Evolutionary conservation across 192 early-diverging fungal genomes (phyloP).

Genomic region (Coemansia interrupta): DNA sequence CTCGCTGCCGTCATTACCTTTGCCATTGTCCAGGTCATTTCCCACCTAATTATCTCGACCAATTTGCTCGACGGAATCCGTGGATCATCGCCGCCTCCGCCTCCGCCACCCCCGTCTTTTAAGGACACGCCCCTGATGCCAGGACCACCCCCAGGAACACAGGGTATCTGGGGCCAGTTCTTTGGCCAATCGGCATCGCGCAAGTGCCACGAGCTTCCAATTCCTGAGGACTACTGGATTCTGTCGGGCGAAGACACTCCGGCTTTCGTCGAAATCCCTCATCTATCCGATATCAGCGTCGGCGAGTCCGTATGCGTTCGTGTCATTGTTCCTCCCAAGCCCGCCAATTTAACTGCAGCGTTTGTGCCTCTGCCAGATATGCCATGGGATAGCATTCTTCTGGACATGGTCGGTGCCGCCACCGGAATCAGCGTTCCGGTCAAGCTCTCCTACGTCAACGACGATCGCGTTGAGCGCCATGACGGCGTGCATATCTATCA

Average conservation of each 20-base stretch:
- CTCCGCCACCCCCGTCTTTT: background rate
- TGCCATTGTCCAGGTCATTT: too few species aligned
- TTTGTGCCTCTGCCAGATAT: slow-evolving; percentile 22
- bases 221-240: slow-evolving; percentile 12
- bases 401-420: slow-evolving; percentile 23
- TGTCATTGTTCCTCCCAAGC: slow-evolving; percentile 35
- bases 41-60: too few species aligned
- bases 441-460: slow-evolving; percentile 1
- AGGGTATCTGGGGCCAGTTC: background rate
- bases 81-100: background rate
- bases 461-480: slow-evolving; percentile 21
- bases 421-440: slow-evolving; percentile 28
- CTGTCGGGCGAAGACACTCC: slow-evolving; percentile 5
- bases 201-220: slow-evolving; percentile 12
- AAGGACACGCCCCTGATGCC: background rate
- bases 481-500: slow-evolving; percentile 52
- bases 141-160: background rate
- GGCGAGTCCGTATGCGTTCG: slow-evolving; percentile 44
- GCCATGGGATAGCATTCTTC: slow-evolving; percentile 43
- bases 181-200: background rate
- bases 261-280: slow-evolving; percentile 21
- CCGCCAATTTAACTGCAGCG: background rate
- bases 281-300: background rate
- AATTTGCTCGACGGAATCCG: too few species aligned
- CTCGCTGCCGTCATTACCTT: too few species aligned